A percentile compares a stretch with the other conserved stretches of the same genome.
Evolutionary conservation across 2,329 filamentous ascomycete species (phyloP).

Genomic region (Alternaria infectoria): DNA sequence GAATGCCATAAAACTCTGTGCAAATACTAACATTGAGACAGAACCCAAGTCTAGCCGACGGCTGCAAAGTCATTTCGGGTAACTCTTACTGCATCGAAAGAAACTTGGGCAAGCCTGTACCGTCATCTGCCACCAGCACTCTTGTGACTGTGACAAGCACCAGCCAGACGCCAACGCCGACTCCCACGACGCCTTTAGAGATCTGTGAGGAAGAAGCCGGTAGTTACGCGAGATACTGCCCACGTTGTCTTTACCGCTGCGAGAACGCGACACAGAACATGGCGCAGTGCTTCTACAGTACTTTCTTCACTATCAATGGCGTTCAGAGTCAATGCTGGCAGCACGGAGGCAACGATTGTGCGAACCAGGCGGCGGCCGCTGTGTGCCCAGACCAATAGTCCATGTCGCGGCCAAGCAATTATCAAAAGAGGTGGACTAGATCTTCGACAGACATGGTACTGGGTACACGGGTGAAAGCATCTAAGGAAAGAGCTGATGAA

Average conservation of each 20-base stretch:
- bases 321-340: not conserved
- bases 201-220: not conserved
- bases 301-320: not conserved
- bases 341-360: not conserved
- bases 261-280: not conserved
- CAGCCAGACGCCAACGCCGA: not conserved
- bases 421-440: not conserved
- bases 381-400: not conserved
- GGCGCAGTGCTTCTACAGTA: not conserved
- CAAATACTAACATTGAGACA: not conserved
- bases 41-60: not conserved
- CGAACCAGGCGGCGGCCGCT: not conserved
- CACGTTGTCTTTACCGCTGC: not conserved
- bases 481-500: not conserved
- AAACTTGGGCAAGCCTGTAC: not conserved
- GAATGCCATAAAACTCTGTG: not conserved
- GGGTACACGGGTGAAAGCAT: not conserved
- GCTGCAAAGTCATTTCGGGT: not conserved
- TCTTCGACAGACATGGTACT: not conserved
- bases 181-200: not conserved
- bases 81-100: not conserved
- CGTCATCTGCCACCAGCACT: not conserved
- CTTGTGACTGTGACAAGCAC: not conserved
- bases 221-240: not conserved
- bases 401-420: not conserved